Conservation (phyloP, 768 basidiomycete genomes). For the Gloeopeniophorella convolvens region DNA sequence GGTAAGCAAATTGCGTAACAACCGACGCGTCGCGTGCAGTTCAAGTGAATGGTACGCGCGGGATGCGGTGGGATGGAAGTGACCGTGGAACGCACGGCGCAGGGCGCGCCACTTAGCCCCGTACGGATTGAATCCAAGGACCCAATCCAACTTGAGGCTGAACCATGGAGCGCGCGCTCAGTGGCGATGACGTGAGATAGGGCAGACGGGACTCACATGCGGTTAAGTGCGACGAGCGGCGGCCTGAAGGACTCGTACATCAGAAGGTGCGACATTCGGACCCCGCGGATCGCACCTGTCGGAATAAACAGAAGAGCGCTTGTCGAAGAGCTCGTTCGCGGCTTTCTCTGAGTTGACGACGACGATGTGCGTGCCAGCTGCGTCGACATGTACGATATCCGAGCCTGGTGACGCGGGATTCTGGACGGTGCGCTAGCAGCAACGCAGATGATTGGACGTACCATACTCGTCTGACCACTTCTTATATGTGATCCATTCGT, state of each 20-base stretch:
- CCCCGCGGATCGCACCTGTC: background rate
- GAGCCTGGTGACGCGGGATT: background rate
- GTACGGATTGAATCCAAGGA: background rate
- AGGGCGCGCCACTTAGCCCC: background rate
- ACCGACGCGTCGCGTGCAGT: background rate
- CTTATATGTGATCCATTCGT: constrained; percentile 3
- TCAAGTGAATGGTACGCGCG: background rate
- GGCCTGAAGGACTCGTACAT: background rate
- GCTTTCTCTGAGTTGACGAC: constrained; percentile 32
- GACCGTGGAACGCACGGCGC: background rate
- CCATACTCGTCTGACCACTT: constrained; percentile 5
- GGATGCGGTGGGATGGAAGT: background rate
- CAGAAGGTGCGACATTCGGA: background rate
- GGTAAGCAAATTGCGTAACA: background rate
- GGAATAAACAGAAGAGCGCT: constrained; percentile 4
- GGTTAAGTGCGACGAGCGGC: background rate
- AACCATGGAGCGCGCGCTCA: background rate
- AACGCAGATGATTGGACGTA: background rate
- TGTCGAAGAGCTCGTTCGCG: constrained; percentile 6
- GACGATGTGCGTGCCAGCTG: constrained; percentile 14
- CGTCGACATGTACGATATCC: constrained; percentile 20
- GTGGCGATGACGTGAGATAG: background rate
- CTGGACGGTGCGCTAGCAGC: background rate
- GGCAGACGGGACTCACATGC: background rate
- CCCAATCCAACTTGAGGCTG: constrained; percentile 23